These are phyloP conservation scores for Fomitopsis serialis DNA, from an alignment of 768 basidiomycete species.

Conservation along the genomic window DNA sequence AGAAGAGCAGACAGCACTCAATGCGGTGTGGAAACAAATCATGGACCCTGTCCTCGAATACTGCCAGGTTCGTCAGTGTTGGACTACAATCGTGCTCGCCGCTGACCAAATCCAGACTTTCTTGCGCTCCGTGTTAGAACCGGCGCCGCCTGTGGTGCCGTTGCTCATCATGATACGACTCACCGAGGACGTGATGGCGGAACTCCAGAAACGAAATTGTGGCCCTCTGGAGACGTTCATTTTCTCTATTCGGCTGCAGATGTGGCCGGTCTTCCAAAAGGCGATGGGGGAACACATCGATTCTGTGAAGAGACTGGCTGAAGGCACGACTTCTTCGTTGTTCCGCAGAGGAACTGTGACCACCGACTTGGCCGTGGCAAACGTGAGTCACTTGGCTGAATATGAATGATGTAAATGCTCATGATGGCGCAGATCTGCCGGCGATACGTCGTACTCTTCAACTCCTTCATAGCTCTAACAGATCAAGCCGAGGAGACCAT, in stretches of 20 bases:
- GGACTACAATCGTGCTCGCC: not conserved
- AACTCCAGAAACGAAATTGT: constrained; percentile 74
- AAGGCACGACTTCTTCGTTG: constrained; percentile 57
- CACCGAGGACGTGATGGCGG: constrained; percentile 71
- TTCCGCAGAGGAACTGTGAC: constrained; percentile 56
- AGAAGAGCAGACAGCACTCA: constrained; percentile 54
- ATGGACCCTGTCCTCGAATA: constrained; percentile 91
- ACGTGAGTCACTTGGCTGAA: constrained; percentile 4
- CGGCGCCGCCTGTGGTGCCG: constrained; percentile 66
- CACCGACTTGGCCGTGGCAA: constrained; percentile 62
- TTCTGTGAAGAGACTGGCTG: constrained; percentile 75
- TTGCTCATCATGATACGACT: constrained; percentile 90
- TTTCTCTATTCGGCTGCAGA: constrained; percentile 71
- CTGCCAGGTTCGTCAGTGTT: constrained; percentile 49
- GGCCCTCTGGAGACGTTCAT: constrained; percentile 78
- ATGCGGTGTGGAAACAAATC: constrained; percentile 84
- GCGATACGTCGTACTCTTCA: constrained; percentile 79
- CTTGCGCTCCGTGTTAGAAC: constrained; percentile 60
- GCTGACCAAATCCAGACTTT: constrained; percentile 47
- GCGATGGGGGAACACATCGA: constrained; percentile 82
- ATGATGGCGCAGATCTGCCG: constrained; percentile 49
- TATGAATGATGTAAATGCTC: constrained; percentile 11
- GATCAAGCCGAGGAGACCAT: constrained; percentile 88
- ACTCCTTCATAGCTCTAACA: constrained; percentile 74
- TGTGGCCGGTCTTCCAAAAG: constrained; percentile 95